These are phyloP conservation scores for Paecilomyces variotii DNA, from an alignment of 2,329 filamentous ascomycete genomes.

Conservation along the genomic window DNA sequence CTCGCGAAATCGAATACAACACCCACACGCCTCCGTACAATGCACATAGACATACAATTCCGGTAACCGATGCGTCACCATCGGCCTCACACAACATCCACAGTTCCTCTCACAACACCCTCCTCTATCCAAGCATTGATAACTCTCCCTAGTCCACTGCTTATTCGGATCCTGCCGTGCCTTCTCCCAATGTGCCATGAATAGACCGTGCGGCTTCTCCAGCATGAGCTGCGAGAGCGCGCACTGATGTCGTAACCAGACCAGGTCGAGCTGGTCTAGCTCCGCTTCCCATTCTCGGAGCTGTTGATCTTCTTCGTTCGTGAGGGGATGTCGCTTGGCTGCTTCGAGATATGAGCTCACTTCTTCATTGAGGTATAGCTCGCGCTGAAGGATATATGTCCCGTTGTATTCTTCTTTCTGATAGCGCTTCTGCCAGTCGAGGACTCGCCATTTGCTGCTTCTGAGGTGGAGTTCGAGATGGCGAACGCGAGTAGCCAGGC, in stretches of 20 bases:
- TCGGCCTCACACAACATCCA: not conserved
- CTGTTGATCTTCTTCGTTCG: not conserved
- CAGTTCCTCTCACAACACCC: not conserved
- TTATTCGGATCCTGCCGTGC: not conserved
- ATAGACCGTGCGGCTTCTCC: not conserved
- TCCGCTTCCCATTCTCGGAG: not conserved
- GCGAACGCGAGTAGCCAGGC: not conserved
- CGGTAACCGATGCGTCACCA: not conserved
- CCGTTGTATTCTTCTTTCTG: not conserved
- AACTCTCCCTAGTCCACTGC: not conserved
- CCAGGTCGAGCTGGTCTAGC: not conserved
- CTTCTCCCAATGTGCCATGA: not conserved
- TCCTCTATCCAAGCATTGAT: not conserved
- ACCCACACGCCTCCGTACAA: not conserved
- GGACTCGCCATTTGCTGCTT: not conserved
- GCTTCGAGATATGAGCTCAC: not conserved
- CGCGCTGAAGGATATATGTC: not conserved
- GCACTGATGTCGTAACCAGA: not conserved
- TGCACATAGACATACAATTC: not conserved
- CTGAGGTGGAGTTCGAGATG: not conserved
- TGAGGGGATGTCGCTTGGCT: not conserved
- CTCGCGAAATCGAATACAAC: not conserved
- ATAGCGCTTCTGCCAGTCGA: not conserved
- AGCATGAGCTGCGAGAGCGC: not conserved
- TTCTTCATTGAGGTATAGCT: not conserved